A percentile compares a stretch with the other conserved stretches of the same genome.
Conservation (phyloP, 2,329 filamentous ascomycete genomes). For the Endocalyx cinctus region DNA sequence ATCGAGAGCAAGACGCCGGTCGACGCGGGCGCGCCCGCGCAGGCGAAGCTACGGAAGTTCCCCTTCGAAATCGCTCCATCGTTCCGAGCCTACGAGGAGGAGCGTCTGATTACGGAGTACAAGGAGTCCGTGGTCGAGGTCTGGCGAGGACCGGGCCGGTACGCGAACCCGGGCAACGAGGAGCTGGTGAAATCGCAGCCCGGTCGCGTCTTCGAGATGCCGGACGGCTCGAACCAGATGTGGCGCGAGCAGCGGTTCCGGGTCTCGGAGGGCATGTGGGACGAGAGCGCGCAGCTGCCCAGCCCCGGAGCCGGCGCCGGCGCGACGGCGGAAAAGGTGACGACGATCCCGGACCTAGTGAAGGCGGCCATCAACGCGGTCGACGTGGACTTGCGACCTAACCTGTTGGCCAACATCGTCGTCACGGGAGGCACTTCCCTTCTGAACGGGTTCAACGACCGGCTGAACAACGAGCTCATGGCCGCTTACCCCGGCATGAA, state of each 20-base stretch:
- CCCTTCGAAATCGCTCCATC: slow-evolving; percentile 57
- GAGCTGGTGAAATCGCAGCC: slow-evolving; percentile 69
- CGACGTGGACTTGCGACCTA: slow-evolving; percentile 82
- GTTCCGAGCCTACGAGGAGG: slow-evolving; percentile 82
- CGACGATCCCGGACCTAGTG: slow-evolving; percentile 81
- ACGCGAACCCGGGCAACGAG: slow-evolving; percentile 63
- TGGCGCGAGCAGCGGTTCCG: slow-evolving; percentile 86
- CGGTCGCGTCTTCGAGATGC: slow-evolving; percentile 91
- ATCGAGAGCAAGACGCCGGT: slow-evolving; percentile 84
- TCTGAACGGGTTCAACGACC: slow-evolving; percentile 87
- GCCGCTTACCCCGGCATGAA: slow-evolving; percentile 78
- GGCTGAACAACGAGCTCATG: slow-evolving; percentile 79
- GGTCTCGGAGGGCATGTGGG: slow-evolving; percentile 85
- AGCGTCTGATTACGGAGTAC: slow-evolving; percentile 89
- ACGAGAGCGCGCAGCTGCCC: slow-evolving; percentile 69
- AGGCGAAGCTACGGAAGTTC: slow-evolving; percentile 71
- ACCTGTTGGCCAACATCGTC: slow-evolving; percentile 83
- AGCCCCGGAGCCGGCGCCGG: slow-evolving; percentile 33
- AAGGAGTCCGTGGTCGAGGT: slow-evolving; percentile 96
- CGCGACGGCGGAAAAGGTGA: slow-evolving; percentile 45
- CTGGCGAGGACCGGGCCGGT: slow-evolving; percentile 76
- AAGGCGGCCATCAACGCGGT: slow-evolving; percentile 71
- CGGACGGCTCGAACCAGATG: slow-evolving; percentile 92
- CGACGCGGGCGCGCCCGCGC: slow-evolving; percentile 75
- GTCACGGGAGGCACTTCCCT: slow-evolving; percentile 85